phyloP scores from a whole-genome alignment of 768 basidiomycete species.

The Lactarius sanguifluus region DNA sequence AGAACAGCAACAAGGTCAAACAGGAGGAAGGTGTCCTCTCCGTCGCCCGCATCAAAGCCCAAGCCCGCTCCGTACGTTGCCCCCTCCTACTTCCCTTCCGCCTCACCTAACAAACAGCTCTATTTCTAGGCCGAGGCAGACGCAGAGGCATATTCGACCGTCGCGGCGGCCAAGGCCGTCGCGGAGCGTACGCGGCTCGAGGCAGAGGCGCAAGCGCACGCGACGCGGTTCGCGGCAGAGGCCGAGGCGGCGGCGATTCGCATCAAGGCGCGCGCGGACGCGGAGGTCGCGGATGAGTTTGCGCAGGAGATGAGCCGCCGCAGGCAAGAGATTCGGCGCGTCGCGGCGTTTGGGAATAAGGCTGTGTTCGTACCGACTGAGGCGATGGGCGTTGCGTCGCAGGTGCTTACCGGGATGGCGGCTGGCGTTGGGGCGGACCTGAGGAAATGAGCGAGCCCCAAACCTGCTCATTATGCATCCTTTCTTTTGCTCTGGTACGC shows the following conservation, averaged over 20 bases:
- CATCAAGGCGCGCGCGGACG: conserved; percentile 64
- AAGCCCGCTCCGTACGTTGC: conserved; percentile 48
- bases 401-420: conserved; percentile 71
- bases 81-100: no score
- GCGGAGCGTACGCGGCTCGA: conserved; percentile 66
- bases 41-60: conserved; percentile 75
- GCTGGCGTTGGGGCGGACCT: conserved; percentile 53
- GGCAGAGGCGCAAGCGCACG: conserved; percentile 75
- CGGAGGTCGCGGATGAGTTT: conserved; percentile 57
- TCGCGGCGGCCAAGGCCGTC: conserved; percentile 72
- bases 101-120: no score
- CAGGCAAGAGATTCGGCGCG: conserved; percentile 60
- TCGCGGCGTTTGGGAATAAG: conserved; percentile 66
- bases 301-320: conserved; percentile 76
- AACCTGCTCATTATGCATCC: not conserved
- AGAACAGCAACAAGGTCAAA: conserved; percentile 86
- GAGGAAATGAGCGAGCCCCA: conserved; percentile 1
- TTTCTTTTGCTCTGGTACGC: not conserved
- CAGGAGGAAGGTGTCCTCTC: conserved; percentile 77
- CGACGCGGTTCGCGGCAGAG: conserved; percentile 69
- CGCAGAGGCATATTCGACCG: conserved; percentile 69
- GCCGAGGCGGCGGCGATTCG: conserved; percentile 71
- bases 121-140: conserved; percentile 64
- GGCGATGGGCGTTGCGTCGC: conserved; percentile 51
- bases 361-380: conserved; percentile 70